phyloP scores from a whole-genome alignment of 345 rosid species.

The Citrus maxima region DNA sequence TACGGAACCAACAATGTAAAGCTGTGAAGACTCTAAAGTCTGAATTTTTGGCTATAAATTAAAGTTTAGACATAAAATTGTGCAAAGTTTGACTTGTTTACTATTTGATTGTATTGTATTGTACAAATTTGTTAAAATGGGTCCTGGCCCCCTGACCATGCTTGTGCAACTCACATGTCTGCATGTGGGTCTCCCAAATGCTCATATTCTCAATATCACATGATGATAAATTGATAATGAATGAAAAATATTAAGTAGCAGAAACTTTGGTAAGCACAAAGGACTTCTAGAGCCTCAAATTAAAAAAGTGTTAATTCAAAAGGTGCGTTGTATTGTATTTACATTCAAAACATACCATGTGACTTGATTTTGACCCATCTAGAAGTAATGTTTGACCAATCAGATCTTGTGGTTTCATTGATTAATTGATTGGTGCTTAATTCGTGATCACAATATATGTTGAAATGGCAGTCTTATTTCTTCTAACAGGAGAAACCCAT shows the following conservation, averaged over 20 bases:
- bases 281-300: neutral
- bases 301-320: neutral
- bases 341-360: slow-evolving; percentile 39
- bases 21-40: neutral
- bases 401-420: slow-evolving; percentile 7
- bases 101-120: neutral
- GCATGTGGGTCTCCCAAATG: slow-evolving; percentile 42
- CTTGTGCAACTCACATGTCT: slow-evolving; percentile 46
- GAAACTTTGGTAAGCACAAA: slow-evolving; percentile 19
- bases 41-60: neutral
- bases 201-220: slow-evolving; percentile 35
- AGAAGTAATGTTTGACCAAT: slow-evolving; percentile 27
- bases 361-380: slow-evolving; percentile 41
- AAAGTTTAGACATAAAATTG: neutral
- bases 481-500: neutral
- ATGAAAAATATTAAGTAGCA: neutral
- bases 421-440: neutral
- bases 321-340: slow-evolving; percentile 29
- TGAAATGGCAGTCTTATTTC: neutral
- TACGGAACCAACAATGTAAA: slow-evolving; percentile 6
- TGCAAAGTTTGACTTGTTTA: slow-evolving; percentile 15
- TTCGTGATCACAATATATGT: neutral
- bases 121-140: neutral
- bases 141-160: slow-evolving; percentile 20
- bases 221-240: slow-evolving; percentile 8